Base-by-base conservation (phyloP, 192 early-diverging fungal genomes). In the Physocladia obscura region DNA sequence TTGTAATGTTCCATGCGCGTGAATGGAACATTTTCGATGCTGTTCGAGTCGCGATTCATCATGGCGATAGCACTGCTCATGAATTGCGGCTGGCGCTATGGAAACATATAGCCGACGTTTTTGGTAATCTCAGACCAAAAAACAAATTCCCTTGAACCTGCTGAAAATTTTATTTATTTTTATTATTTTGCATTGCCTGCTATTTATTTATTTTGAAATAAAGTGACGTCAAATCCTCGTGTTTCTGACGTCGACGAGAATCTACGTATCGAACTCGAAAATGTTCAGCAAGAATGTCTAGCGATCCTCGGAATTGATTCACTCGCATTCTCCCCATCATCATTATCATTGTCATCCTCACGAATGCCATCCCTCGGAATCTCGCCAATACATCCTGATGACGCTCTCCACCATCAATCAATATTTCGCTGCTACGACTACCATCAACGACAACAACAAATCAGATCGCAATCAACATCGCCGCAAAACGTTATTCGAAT, bases 1-100 rank as follows among this genome's bases (percentile, higher is more conserved):
- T 30, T 2, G 6, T 15, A 19, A 44, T 63, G 61, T 63, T 24
- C 29, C 22, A 15, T 26, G 61, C 37, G 15, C 8, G 39, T 8
- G 22, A 44, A 48, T 63, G 61, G 61, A 63, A 49, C 29, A 17
- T 63, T 13, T 63, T 63, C 48, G 61, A 63, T n/a, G 44, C 11
- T 22, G 15, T 63, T 21, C 22, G 13, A n/a, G 19, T 44, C n/a
- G 30, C 48, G 39, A 29, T 30, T 44, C 11, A 55, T 21, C n/a
- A 27, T 13, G 26, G 26, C 19, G 15, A 55, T 55, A 55, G 24
- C 8, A n/a, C 11, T n/a, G 8, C 40, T n/a, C 8, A 8, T 13
- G 40, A 44, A 8, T 44, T 44, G 40, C 8, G 52, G 26, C 26
- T 55, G 13, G 52, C 17, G 11, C 52, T 55, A 13, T 13, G 11